Evolutionary conservation across 1,284 basidiomycete species (phyloP).

Genomic region (Heterobasidion parviporum): DNA sequence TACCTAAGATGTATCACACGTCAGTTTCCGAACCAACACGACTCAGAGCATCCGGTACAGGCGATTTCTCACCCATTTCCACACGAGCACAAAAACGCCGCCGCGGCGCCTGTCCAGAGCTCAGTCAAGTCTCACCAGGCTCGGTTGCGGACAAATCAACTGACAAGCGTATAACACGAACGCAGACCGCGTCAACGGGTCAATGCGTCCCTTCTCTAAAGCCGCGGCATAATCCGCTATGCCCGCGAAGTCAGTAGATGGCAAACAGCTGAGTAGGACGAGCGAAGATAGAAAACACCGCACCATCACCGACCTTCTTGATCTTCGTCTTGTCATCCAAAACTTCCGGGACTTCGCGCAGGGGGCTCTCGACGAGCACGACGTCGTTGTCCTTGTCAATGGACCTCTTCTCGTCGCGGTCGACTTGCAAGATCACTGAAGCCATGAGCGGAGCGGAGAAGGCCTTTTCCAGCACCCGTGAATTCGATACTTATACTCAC

Average conservation of each 20-base stretch:
- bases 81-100: constrained; percentile 11
- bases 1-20: neutral
- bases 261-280: neutral
- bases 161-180: constrained; percentile 12
- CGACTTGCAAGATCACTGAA: neutral
- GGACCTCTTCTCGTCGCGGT: neutral
- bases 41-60: neutral
- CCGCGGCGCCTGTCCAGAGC: constrained; percentile 7
- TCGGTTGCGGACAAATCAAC: neutral
- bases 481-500: too few species aligned
- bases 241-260: neutral
- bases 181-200: constrained; percentile 7
- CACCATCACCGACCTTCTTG: neutral
- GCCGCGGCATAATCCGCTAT: constrained; percentile 1
- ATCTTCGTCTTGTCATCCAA: neutral
- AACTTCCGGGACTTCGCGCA: neutral
- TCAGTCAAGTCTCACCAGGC: neutral
- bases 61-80: constrained; percentile 9
- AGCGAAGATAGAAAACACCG: neutral
- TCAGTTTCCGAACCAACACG: neutral
- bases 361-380: neutral
- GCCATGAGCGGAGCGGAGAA: neutral
- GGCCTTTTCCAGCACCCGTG: too few species aligned
- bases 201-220: constrained; percentile 6
- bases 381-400: neutral